Percentiles rank a stretch among this genome's conserved stretches.
Conservation (phyloP, 768 basidiomycete species). For the Amanita phalloides region DNA sequence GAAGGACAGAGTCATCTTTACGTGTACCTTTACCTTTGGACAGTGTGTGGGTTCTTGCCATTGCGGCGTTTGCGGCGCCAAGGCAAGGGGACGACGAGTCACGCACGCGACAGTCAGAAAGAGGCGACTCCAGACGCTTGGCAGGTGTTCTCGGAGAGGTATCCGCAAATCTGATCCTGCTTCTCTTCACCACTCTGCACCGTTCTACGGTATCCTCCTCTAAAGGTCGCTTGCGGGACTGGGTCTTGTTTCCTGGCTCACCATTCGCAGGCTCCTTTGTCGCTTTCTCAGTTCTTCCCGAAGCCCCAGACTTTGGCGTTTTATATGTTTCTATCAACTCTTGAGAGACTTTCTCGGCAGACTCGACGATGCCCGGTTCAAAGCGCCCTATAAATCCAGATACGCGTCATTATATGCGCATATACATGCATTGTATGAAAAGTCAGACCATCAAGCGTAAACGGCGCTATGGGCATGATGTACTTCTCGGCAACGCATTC, state of each 20-base stretch:
- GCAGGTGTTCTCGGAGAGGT: neutral
- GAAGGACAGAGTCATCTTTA: neutral
- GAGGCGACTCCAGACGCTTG: neutral
- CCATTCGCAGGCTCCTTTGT: neutral
- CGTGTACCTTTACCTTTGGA: neutral
- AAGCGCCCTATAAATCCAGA: neutral
- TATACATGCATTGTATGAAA: neutral
- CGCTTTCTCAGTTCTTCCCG: neutral
- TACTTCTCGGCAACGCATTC: constrained; percentile 21
- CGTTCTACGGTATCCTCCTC: neutral
- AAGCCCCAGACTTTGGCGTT: neutral
- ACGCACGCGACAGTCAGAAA: neutral
- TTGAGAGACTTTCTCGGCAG: neutral
- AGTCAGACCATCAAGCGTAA: constrained; percentile 24
- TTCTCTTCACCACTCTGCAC: neutral
- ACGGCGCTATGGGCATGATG: constrained; percentile 24
- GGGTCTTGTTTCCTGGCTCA: neutral
- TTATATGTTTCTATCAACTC: neutral
- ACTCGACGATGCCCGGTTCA: neutral
- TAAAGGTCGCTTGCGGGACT: neutral
- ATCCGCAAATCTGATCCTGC: neutral
- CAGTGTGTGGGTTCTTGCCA: neutral
- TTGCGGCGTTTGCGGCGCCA: neutral
- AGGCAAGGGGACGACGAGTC: neutral
- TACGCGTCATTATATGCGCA: neutral